These are phyloP conservation scores for Diaporthe caulivora DNA, from an alignment of 2,329 filamentous ascomycete species.

Conservation along the genomic window DNA sequence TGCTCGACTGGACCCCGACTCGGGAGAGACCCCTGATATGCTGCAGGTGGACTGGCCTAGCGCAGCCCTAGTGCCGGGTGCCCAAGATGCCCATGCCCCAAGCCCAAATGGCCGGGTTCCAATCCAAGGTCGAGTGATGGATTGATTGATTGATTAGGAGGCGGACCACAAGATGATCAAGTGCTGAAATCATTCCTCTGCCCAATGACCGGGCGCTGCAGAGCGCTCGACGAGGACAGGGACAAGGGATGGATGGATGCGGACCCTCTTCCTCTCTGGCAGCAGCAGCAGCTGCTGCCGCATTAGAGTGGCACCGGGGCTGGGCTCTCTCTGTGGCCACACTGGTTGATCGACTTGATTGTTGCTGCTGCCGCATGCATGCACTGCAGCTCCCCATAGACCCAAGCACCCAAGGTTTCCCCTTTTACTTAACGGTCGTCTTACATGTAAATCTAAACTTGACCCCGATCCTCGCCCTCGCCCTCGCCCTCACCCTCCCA, in stretches of 20 bases:
- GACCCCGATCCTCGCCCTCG: conserved; percentile 19
- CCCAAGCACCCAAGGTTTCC: conserved; percentile 16
- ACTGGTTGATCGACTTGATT: conserved; percentile 18
- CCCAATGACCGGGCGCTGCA: not conserved
- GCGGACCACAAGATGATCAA: conserved; percentile 24
- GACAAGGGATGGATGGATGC: conserved; percentile 6
- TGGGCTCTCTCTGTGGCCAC: not conserved
- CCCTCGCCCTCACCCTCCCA: not conserved
- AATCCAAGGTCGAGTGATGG: too few relatives aligned
- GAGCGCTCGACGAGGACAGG: conserved; percentile 3
- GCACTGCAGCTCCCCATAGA: too few relatives aligned
- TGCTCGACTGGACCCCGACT: conserved; percentile 12
- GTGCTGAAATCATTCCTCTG: conserved; percentile 15
- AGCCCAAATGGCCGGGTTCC: conserved; percentile 3
- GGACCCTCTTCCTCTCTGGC: conserved; percentile 27
- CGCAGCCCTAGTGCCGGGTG: not conserved
- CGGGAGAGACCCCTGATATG: conserved; percentile 7
- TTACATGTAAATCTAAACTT: conserved; percentile 13
- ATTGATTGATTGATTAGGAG: not conserved
- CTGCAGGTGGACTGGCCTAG: not conserved
- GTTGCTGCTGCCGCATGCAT: not conserved
- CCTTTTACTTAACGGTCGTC: conserved; percentile 25
- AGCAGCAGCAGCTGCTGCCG: not conserved
- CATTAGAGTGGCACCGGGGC: conserved; percentile 29
- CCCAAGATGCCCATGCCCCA: conserved; percentile 2